Evolutionary conservation across 495 filamentous ascomycete species (phyloP).

Genomic region (Penicillium arizonense): DNA sequence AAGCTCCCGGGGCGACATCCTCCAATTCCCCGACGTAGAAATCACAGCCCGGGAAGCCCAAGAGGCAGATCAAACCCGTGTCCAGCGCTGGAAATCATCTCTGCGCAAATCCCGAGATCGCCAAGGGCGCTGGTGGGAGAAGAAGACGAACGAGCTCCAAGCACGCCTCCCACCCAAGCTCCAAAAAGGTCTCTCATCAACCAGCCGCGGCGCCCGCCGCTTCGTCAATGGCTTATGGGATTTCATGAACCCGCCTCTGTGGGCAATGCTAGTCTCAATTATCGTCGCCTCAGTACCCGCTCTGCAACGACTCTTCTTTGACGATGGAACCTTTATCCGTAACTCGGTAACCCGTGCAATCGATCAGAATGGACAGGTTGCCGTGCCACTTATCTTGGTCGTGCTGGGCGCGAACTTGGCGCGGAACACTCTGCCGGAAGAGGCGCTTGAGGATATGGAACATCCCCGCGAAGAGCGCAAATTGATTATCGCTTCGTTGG

Average conservation of each 20-base stretch:
- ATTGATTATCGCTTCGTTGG: constrained; percentile 78
- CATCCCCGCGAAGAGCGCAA: constrained; percentile 69
- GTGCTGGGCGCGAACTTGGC: constrained; percentile 93
- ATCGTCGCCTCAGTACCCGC: constrained; percentile 86
- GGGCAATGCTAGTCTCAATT: constrained; percentile 91
- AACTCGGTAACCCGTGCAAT: constrained; percentile 92
- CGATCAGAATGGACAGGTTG: constrained; percentile 80
- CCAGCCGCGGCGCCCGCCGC: constrained; percentile 39
- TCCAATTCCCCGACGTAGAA: constrained; percentile 46
- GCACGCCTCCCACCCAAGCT: constrained; percentile 55
- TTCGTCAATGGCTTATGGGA: constrained; percentile 72
- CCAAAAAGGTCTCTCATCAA: constrained; percentile 50
- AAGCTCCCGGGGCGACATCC: constrained; percentile 37
- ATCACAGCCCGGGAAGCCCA: constrained; percentile 19
- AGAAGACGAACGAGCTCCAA: constrained; percentile 29
- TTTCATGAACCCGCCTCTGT: constrained; percentile 98
- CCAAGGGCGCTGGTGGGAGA: constrained; percentile 19
- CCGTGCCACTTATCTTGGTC: constrained; percentile 94
- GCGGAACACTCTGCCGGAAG: constrained; percentile 62
- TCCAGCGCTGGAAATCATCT: constrained; percentile 25
- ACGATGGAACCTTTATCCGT: constrained; percentile 82
- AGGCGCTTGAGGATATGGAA: constrained; percentile 53
- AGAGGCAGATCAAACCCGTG: constrained; percentile 15
- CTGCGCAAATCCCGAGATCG: constrained; percentile 16
- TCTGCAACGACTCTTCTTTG: constrained; percentile 83